Conservation (phyloP, 768 basidiomycete species). For the Termitomyces sp. region DNA sequence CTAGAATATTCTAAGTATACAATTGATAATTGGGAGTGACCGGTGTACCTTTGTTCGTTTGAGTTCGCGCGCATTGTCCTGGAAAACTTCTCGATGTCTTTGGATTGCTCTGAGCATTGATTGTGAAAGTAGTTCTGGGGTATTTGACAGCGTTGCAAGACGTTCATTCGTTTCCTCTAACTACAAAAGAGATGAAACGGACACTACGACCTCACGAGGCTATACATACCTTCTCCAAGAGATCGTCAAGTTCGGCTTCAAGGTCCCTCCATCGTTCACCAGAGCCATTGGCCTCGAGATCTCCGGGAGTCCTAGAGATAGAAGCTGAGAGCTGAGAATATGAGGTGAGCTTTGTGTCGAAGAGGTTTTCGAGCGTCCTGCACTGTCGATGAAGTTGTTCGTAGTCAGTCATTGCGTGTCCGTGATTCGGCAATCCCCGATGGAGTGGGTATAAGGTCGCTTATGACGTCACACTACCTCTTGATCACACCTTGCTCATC, state of each 20-base stretch:
- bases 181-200: constrained; percentile 36
- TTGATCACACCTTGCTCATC: neutral
- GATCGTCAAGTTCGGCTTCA: constrained; percentile 82
- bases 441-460: neutral
- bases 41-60: constrained; percentile 72
- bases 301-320: constrained; percentile 50
- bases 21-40: neutral
- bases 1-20: constrained; percentile 30
- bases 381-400: constrained; percentile 90
- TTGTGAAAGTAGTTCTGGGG: constrained; percentile 70
- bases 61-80: constrained; percentile 85
- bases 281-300: constrained; percentile 69
- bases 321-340: constrained; percentile 84
- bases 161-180: constrained; percentile 86
- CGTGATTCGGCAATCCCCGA: constrained; percentile 13
- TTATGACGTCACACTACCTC: constrained; percentile 2
- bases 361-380: constrained; percentile 88
- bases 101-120: constrained; percentile 89
- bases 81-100: constrained; percentile 84
- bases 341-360: constrained; percentile 86
- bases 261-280: constrained; percentile 76
- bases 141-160: constrained; percentile 61
- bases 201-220: constrained; percentile 1
- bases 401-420: constrained; percentile 63
- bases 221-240: constrained; percentile 71